Conservation (phyloP, 768 basidiomycete genomes). For the Trametes maxima region DNA sequence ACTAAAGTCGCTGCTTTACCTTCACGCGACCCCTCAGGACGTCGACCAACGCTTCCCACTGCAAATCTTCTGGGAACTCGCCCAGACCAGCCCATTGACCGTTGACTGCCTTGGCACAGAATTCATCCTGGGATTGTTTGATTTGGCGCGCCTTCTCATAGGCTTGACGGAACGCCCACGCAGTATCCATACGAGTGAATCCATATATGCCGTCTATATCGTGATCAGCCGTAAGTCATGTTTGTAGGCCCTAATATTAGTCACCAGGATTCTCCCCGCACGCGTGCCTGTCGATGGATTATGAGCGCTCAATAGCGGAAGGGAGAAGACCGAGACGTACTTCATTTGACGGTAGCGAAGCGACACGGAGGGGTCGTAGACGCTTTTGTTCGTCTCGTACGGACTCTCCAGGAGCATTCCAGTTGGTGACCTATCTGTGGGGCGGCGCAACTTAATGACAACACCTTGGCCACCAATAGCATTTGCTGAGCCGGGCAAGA, state of each 20-base stretch:
- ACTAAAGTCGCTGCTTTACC: slow-evolving; percentile 36
- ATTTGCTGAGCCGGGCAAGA: slow-evolving; percentile 70
- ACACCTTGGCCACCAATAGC: slow-evolving; percentile 70
- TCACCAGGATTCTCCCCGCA: slow-evolving; percentile 56
- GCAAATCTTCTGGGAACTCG: slow-evolving; percentile 68
- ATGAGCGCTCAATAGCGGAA: not conserved
- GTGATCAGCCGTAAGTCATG: not conserved
- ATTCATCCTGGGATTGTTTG: slow-evolving; percentile 67
- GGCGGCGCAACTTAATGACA: slow-evolving; percentile 77
- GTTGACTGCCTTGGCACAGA: slow-evolving; percentile 52
- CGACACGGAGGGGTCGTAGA: slow-evolving; percentile 45
- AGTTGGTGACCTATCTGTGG: slow-evolving; percentile 66
- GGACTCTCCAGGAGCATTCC: slow-evolving; percentile 81
- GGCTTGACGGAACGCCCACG: slow-evolving; percentile 69
- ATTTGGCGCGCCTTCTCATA: slow-evolving; percentile 69
- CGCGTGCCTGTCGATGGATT: not conserved
- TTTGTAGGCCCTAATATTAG: not conserved
- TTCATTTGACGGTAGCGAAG: slow-evolving; percentile 83
- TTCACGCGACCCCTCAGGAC: slow-evolving; percentile 79
- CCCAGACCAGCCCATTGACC: slow-evolving; percentile 50
- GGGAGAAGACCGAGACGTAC: slow-evolving; percentile 35
- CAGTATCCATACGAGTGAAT: slow-evolving; percentile 59
- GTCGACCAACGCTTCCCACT: slow-evolving; percentile 81
- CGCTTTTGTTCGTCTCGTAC: slow-evolving; percentile 56
- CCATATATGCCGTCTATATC: slow-evolving; percentile 30